Conservation (phyloP, 306 rosid genomes). For the Quillaja saponaria region DNA sequence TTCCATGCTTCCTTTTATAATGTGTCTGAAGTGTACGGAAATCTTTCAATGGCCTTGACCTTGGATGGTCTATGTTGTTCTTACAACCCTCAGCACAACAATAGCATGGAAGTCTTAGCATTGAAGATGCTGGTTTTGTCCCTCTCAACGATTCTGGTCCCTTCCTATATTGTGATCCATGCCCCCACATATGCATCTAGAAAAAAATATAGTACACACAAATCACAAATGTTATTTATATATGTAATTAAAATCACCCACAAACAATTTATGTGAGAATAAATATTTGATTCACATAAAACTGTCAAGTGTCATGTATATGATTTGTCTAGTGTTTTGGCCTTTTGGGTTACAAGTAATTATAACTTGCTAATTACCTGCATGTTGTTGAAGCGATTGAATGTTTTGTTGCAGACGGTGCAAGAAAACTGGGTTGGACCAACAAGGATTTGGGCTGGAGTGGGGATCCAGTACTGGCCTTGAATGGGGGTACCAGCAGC, state of each 20-base stretch:
- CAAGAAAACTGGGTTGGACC: conserved; percentile 98
- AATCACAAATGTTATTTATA: no score
- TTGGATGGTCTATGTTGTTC: conserved; percentile 78
- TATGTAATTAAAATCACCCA: no score
- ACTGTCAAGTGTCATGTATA: no score
- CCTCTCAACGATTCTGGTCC: conserved; percentile 89
- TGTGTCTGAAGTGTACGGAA: conserved; percentile 91
- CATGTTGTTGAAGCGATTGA: conserved; percentile 97
- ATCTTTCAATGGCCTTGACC: conserved; percentile 86
- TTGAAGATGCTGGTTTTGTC: conserved; percentile 69
- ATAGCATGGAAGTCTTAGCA: conserved; percentile 82
- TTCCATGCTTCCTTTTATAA: conserved; percentile 90
- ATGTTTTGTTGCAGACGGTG: conserved; percentile 85
- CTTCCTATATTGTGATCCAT: conserved; percentile 86
- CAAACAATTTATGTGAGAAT: no score
- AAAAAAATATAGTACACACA: no score
- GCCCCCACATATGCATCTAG: conserved; percentile 99
- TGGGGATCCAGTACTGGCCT: conserved; percentile 88
- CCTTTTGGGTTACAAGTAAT: no score
- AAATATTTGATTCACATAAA: no score
- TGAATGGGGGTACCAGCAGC: conserved; percentile 21
- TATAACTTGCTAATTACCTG: no score
- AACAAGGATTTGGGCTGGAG: conserved; percentile 87
- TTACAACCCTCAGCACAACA: conserved; percentile 94
- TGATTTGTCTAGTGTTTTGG: no score